Evolutionary conservation across 2,329 filamentous ascomycete genomes (phyloP).

Genomic region (Metarhizium guizhouense): DNA sequence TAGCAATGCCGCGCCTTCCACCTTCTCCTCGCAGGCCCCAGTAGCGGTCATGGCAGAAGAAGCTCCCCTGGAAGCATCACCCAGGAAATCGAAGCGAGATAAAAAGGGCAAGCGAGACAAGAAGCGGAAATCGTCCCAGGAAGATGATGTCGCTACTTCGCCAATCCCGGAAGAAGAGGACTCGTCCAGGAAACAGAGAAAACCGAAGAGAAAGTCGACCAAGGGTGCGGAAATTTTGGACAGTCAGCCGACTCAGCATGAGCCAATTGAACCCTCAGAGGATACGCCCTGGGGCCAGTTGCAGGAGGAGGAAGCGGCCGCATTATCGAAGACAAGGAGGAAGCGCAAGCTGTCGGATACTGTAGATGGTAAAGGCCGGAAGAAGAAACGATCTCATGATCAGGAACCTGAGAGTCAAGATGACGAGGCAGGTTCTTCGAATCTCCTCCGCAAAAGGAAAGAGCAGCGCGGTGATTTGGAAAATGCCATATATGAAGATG

Average conservation of each 20-base stretch:
- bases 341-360: conserved; percentile 24
- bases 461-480: conserved; percentile 5
- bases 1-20: conserved; percentile 23
- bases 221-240: conserved; percentile 4
- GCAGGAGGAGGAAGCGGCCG: conserved; percentile 9
- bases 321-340: conserved; percentile 19
- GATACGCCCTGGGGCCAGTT: conserved; percentile 5
- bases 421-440: neutral
- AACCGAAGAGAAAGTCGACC: conserved; percentile 16
- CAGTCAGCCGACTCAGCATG: conserved; percentile 1
- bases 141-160: conserved; percentile 6
- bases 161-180: conserved; percentile 7
- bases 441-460: conserved; percentile 8
- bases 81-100: conserved; percentile 21
- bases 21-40: conserved; percentile 23
- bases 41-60: conserved; percentile 22
- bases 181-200: conserved; percentile 15
- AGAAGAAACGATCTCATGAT: conserved; percentile 22
- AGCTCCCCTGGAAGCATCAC: conserved; percentile 7
- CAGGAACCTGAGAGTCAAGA: conserved; percentile 12
- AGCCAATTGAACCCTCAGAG: neutral
- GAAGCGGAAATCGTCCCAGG: conserved; percentile 8
- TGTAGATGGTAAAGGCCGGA: conserved; percentile 21
- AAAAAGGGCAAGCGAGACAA: conserved; percentile 22
- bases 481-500: conserved; percentile 13